Conservation (phyloP, 2,329 filamentous ascomycete genomes). For the Myriosclerotinia scirpicola region DNA sequence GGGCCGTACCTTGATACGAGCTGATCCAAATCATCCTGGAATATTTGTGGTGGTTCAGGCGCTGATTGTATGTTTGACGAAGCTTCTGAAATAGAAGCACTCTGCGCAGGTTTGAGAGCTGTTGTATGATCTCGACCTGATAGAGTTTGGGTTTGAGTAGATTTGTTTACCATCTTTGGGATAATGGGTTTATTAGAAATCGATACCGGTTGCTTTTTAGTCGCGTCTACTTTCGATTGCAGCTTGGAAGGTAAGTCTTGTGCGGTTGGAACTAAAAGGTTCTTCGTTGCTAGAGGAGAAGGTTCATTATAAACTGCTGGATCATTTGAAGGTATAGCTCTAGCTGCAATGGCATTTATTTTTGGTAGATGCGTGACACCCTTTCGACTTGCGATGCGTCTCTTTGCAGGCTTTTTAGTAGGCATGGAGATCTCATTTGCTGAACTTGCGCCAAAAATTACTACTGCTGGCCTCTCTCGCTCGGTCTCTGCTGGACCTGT, state of each 20-base stretch:
- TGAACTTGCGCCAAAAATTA: background rate
- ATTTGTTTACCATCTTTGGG: conserved; percentile 36
- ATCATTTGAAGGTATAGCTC: background rate
- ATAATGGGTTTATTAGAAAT: conserved; percentile 19
- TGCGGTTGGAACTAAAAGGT: conserved; percentile 25
- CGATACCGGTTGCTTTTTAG: conserved; percentile 27
- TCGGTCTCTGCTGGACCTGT: background rate
- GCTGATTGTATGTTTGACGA: background rate
- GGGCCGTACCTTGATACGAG: background rate
- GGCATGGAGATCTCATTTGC: background rate
- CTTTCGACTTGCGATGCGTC: conserved; percentile 8
- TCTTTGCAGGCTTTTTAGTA: background rate
- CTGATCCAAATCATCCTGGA: conserved; percentile 11
- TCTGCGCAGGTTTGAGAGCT: background rate
- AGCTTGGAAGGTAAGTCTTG: conserved; percentile 31
- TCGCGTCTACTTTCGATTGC: background rate
- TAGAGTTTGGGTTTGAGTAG: conserved; percentile 38
- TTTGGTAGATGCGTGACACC: background rate
- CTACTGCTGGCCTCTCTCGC: conserved; percentile 9
- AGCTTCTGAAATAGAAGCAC: background rate
- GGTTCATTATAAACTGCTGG: background rate
- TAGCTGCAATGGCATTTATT: background rate
- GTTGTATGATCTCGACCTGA: conserved; percentile 29
- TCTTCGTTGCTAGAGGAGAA: conserved; percentile 33
- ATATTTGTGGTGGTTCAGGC: background rate